Conservation (phyloP, 2,329 filamentous ascomycete species). For the Arachnomyces sp. region DNA sequence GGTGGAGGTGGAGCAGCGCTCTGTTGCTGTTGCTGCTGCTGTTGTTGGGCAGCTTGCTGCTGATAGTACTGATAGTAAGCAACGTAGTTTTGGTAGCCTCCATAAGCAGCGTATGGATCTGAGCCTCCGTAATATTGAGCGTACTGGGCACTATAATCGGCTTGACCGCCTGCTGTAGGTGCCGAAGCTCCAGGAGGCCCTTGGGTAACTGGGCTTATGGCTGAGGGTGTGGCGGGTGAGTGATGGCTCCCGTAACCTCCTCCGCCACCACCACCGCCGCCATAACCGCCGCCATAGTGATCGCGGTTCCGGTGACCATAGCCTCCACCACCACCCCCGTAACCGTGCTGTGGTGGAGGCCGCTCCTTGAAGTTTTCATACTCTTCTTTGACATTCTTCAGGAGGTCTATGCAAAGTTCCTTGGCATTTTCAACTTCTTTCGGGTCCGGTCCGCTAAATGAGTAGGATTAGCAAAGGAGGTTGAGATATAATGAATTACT, state of each 20-base stretch:
- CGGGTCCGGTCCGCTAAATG: constrained; percentile 70
- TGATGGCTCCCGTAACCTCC: constrained; percentile 38
- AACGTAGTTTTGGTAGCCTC: constrained; percentile 69
- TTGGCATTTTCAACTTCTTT: constrained; percentile 80
- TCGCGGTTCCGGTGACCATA: constrained; percentile 47
- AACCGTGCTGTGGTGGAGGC: constrained; percentile 56
- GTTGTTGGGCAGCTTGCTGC: constrained; percentile 51
- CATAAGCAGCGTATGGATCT: constrained; percentile 85
- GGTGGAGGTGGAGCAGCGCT: constrained; percentile 29
- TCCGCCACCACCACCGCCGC: constrained; percentile 25
- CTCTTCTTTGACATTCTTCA: constrained; percentile 76
- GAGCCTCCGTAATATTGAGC: constrained; percentile 66
- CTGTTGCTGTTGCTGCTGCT: constrained; percentile 40
- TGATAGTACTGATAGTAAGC: constrained; percentile 62
- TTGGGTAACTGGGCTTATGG: constrained; percentile 34
- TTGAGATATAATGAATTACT: constrained; percentile 23
- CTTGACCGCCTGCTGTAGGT: constrained; percentile 23
- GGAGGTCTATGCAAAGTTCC: constrained; percentile 77
- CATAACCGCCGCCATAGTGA: constrained; percentile 35
- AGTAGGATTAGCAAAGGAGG: constrained; percentile 5
- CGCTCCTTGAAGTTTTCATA: constrained; percentile 87
- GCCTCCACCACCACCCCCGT: constrained; percentile 42
- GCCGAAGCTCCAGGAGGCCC: constrained; percentile 29
- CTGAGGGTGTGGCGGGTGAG: constrained; percentile 35
- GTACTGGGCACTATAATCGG: constrained; percentile 73